A percentile compares a stretch with the other conserved stretches of the same genome.
These are phyloP conservation scores for Didymella sp. DNA, from an alignment of 2,329 filamentous ascomycete species.

Conservation along the genomic window DNA sequence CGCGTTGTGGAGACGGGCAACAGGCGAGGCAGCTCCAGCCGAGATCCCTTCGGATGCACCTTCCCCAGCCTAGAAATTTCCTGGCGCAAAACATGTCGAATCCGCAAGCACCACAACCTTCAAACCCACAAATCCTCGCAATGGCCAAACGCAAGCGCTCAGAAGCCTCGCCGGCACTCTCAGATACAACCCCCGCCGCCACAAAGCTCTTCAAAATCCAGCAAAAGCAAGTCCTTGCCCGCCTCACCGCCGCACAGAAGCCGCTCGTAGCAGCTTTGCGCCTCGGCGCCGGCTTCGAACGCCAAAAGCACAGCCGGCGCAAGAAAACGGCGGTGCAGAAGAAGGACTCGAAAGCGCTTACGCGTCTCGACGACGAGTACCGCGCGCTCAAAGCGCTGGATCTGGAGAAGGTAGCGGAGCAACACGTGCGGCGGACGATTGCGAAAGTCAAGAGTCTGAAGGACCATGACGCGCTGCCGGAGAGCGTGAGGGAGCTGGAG, in stretches of 20 bases:
- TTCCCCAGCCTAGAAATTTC: constrained; percentile 15
- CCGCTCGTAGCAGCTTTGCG: constrained; percentile 71
- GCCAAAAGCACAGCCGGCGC: constrained; percentile 73
- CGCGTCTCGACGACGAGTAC: constrained; percentile 69
- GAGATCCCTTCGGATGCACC: constrained; percentile 8
- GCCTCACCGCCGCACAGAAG: constrained; percentile 62
- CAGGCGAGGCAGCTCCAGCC: constrained; percentile 1
- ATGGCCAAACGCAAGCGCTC: constrained; percentile 49
- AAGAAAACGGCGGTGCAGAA: constrained; percentile 61
- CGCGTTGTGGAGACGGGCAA: not conserved
- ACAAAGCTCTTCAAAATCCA: constrained; percentile 24
- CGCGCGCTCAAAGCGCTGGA: constrained; percentile 65
- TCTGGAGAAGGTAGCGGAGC: constrained; percentile 57
- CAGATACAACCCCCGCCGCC: constrained; percentile 5
- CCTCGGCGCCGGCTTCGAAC: constrained; percentile 75
- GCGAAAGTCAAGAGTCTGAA: constrained; percentile 64
- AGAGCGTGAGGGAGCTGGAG: constrained; percentile 44
- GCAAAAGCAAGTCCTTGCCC: constrained; percentile 46
- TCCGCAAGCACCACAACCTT: not conserved
- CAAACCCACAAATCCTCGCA: constrained; percentile 4
- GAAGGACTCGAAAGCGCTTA: constrained; percentile 57
- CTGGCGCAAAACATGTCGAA: not conserved
- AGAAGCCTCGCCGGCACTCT: constrained; percentile 21
- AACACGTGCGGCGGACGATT: constrained; percentile 64
- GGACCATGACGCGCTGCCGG: constrained; percentile 58